Conservation (phyloP, 805 yeast species). For the Wickerhamiella spandovensis region DNA sequence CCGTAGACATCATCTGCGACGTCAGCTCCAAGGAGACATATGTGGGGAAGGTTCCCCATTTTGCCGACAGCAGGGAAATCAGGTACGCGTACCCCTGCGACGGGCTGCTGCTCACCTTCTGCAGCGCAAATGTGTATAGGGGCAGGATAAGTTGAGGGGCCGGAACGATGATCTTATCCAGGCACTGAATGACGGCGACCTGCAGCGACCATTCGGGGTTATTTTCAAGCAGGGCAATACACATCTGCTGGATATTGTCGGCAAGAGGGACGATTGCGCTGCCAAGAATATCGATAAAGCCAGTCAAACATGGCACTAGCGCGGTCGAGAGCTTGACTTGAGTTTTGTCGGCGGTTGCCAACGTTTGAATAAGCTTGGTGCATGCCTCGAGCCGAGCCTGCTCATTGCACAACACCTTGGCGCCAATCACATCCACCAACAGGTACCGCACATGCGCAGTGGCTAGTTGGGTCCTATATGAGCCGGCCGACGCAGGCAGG, state of each 20-base stretch:
- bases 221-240: conserved; percentile 13
- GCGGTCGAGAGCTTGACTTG: conserved; percentile 1
- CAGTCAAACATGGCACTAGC: conserved; percentile 10
- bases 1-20: conserved; percentile 6
- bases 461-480: conserved; percentile 6
- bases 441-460: conserved; percentile 6
- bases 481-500: conserved; percentile 2
- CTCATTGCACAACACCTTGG: conserved; percentile 8
- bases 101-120: not conserved
- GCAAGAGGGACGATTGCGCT: conserved; percentile 13
- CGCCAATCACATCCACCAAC: conserved; percentile 9
- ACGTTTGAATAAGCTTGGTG: conserved; percentile 9
- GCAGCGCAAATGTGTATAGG: not conserved
- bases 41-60: conserved; percentile 5
- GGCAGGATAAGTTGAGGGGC: conserved; percentile 11
- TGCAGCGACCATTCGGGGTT: conserved; percentile 2
- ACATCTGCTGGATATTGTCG: conserved; percentile 13
- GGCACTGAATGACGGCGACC: conserved; percentile 4
- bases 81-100: conserved; percentile 7
- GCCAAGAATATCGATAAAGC: conserved; percentile 7
- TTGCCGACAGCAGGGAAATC: conserved; percentile 10
- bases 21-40: conserved; percentile 14
- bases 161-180: conserved; percentile 7
- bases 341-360: conserved; percentile 12
- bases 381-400: conserved; percentile 10